Evolutionary conservation across 2,329 filamentous ascomycete species (phyloP).

Genomic region (Dryadomyces sulphureus): DNA sequence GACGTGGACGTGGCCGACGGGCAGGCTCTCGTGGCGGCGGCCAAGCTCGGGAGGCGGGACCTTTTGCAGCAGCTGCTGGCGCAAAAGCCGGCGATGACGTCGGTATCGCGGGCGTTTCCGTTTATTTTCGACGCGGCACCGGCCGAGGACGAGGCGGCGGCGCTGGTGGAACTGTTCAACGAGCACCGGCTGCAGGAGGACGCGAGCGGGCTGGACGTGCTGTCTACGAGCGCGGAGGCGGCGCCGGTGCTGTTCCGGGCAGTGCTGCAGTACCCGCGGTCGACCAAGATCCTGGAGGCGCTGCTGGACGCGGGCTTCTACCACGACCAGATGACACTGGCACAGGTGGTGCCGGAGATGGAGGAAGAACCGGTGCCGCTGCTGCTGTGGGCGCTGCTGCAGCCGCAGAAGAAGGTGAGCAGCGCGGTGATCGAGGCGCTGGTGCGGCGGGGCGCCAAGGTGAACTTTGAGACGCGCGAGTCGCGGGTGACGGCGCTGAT

Average conservation of each 20-base stretch:
- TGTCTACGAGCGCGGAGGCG: conserved; percentile 25
- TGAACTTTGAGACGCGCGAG: conserved; percentile 36
- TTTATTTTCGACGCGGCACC: conserved; percentile 37
- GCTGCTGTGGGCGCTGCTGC: conserved; percentile 45
- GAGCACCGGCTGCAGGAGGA: conserved; percentile 26
- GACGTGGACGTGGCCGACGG: conserved; percentile 36
- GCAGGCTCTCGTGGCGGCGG: conserved; percentile 37
- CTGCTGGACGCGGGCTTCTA: conserved; percentile 44
- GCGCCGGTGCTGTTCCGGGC: conserved; percentile 37
- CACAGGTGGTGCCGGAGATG: conserved; percentile 27
- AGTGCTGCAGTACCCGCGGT: conserved; percentile 39
- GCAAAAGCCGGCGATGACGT: conserved; percentile 31
- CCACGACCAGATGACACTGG: conserved; percentile 35
- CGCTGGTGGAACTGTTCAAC: conserved; percentile 35
- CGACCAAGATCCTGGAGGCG: conserved; percentile 32
- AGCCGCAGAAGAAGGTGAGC: conserved; percentile 48
- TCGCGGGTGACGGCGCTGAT: conserved; percentile 44
- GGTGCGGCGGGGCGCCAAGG: conserved; percentile 38
- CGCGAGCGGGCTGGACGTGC: conserved; percentile 33
- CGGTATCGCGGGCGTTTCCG: conserved; percentile 38
- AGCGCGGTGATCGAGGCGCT: conserved; percentile 41
- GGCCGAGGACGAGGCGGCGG: conserved; percentile 32
- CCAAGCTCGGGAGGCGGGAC: conserved; percentile 32
- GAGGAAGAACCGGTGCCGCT: conserved; percentile 40
- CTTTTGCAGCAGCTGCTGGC: conserved; percentile 36